These are phyloP conservation scores for Handroanthus guayacan DNA, from an alignment of 257 asterid species.

Conservation along the genomic window DNA sequence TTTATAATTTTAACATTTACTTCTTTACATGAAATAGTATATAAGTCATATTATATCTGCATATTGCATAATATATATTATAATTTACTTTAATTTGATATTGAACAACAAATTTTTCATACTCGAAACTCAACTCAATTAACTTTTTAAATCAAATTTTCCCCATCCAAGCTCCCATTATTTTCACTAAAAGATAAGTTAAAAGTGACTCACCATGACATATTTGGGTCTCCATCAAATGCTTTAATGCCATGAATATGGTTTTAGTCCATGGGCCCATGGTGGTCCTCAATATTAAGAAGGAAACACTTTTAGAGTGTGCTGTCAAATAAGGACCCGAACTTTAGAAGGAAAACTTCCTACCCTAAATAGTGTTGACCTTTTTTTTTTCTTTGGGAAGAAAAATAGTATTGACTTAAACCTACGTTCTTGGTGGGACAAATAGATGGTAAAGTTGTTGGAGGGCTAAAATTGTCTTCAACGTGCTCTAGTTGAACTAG, in stretches of 20 bases:
- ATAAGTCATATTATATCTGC: not conserved
- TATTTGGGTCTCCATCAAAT: not conserved
- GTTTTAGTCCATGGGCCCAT: not conserved
- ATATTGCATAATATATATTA: not conserved
- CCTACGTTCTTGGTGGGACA: not conserved
- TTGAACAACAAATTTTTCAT: no score
- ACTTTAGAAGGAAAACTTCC: not conserved
- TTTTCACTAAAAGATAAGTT: not conserved
- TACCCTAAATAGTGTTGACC: not conserved
- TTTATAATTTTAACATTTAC: not conserved
- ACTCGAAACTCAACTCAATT: no score
- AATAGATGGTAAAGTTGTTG: not conserved
- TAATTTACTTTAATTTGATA: no score
- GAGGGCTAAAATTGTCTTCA: not conserved
- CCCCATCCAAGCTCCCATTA: no score
- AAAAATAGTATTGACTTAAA: no score
- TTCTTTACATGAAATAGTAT: not conserved
- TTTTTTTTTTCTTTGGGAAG: constrained; percentile 3
- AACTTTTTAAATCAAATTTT: no score
- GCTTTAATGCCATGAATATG: not conserved
- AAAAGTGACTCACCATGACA: not conserved
- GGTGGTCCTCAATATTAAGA: not conserved
- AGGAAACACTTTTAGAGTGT: no score
- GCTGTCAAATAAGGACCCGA: not conserved
- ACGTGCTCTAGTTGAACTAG: not conserved